Base-by-base conservation (phyloP, 1,139 yeast species). In the Meyerozyma carpophila region DNA sequence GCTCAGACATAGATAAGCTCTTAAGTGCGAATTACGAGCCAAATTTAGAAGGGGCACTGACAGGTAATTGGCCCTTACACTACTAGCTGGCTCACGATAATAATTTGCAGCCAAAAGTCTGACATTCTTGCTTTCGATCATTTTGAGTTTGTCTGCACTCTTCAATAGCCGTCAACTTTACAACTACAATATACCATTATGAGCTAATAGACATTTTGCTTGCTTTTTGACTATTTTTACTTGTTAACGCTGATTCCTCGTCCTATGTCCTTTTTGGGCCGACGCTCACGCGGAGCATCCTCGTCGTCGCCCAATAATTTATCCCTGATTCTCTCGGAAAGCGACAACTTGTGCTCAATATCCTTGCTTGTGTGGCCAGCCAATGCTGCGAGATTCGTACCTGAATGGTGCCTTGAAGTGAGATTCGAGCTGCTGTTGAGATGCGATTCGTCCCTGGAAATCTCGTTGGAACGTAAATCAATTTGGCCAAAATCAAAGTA, bases 401-500 rank as follows among this genome's bases (percentile, higher is more conserved):
- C 48, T 4, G 74, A 68, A 37, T 68, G 73, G 41, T 55, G 64
- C 43, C 62, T 58, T 2, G 74, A 65, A 8, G 54, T 54, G 25
- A 51, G 40, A 39, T 47, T 41, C 61, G 67, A 45, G 20, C 59
- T 62, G 42, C 67, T 62, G 41, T 62, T 66, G 45, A 66, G 44
- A 39, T 52, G 58, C 8, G 68, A 62, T 41, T 65, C 66, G 36
- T 56, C 58, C 28, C 68, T 56, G 4, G 68, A 63, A 21, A 66
- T 43, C 37, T 59, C 59, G 43, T 60, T 65, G 5, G 67, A 59
- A 27, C 73, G 51, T 8, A 60, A 42, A 43, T 68, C 74, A 39
- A 72, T 61, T 44, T 81, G 84, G 1, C 82, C 88, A 51, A 82
- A 81, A 57, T 83, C 90, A 58, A 84, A 84, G 58, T 84, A 83